phyloP scores from a whole-genome alignment of 2,329 filamentous ascomycete genomes.

The Pseudodiploospora longispora region DNA sequence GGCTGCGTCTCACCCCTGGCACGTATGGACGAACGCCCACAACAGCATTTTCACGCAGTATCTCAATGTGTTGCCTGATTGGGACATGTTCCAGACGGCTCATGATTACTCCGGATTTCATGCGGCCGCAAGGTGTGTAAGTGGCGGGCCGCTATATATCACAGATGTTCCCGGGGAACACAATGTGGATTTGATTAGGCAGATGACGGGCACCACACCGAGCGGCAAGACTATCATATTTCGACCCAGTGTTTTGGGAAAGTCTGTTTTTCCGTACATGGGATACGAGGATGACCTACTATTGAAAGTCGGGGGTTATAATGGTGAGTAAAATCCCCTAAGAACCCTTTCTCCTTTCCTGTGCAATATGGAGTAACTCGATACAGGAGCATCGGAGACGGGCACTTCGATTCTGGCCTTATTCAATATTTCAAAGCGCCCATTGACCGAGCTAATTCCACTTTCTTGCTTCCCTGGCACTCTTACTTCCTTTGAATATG shows the following conservation, averaged over 20 bases:
- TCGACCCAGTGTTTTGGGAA: slow-evolving; percentile 66
- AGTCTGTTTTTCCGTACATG: slow-evolving; percentile 64
- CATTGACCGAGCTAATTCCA: slow-evolving; percentile 60
- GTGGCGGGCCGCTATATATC: slow-evolving; percentile 88
- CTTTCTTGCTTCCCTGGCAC: slow-evolving; percentile 68
- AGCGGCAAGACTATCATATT: slow-evolving; percentile 71
- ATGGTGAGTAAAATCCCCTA: slow-evolving; percentile 40
- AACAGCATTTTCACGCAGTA: slow-evolving; percentile 77
- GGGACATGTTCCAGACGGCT: slow-evolving; percentile 62
- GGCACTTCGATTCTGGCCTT: slow-evolving; percentile 73
- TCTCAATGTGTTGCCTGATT: slow-evolving; percentile 80
- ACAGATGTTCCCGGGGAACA: slow-evolving; percentile 84
- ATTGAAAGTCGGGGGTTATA: slow-evolving; percentile 72
- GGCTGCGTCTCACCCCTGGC: slow-evolving; percentile 79
- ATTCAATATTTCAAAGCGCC: slow-evolving; percentile 67
- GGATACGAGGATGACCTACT: slow-evolving; percentile 65
- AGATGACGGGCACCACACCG: slow-evolving; percentile 71
- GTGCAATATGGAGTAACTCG: too few relatives aligned
- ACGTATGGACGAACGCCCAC: slow-evolving; percentile 89
- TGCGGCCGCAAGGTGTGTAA: slow-evolving; percentile 81
- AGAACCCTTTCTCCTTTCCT: background rate
- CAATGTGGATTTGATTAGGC: slow-evolving; percentile 62
- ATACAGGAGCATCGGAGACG: slow-evolving; percentile 42
- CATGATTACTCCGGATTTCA: slow-evolving; percentile 73
- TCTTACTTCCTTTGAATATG: slow-evolving; percentile 47